A percentile compares a stretch with the other conserved stretches of the same genome.
These are phyloP conservation scores for Vanrija humicola DNA, from an alignment of 1,284 basidiomycete species.

Conservation along the genomic window DNA sequence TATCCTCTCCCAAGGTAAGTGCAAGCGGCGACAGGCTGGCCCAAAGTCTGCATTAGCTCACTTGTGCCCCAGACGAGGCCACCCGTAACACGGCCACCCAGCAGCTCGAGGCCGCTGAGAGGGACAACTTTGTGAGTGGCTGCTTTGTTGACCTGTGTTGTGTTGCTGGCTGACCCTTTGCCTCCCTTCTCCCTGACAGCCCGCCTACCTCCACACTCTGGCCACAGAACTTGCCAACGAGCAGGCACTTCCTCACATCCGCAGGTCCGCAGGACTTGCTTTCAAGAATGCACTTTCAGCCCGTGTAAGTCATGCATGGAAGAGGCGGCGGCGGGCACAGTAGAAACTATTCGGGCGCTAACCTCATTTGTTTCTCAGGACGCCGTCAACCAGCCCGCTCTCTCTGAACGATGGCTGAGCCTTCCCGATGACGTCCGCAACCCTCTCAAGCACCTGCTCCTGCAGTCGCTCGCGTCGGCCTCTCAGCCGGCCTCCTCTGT, in stretches of 20 bases:
- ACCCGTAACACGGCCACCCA: constrained; percentile 83
- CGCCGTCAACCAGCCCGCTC: constrained; percentile 66
- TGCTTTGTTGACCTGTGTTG: background rate
- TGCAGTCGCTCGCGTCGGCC: constrained; percentile 75
- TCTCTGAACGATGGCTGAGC: constrained; percentile 73
- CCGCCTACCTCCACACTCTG: constrained; percentile 83
- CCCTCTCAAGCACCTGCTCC: constrained; percentile 84
- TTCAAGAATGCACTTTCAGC: constrained; percentile 94
- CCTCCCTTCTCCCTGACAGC: constrained; percentile 52
- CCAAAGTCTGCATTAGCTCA: constrained; percentile 22
- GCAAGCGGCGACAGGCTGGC: constrained; percentile 13
- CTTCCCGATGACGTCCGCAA: constrained; percentile 65
- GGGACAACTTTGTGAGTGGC: constrained; percentile 73
- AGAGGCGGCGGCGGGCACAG: background rate
- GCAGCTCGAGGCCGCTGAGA: constrained; percentile 76
- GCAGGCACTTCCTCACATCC: constrained; percentile 65
- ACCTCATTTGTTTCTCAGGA: constrained; percentile 57
- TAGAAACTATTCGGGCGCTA: constrained; percentile 17
- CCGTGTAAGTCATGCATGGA: constrained; percentile 59
- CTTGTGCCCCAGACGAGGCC: constrained; percentile 59
- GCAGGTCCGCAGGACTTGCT: constrained; percentile 91
- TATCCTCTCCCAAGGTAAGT: constrained; percentile 80
- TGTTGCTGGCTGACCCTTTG: background rate
- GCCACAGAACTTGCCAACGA: constrained; percentile 76
- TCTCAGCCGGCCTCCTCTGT: constrained; percentile 73